phyloP scores from a whole-genome alignment of 148 eudicot genomes.

The Selenicereus undatus region DNA sequence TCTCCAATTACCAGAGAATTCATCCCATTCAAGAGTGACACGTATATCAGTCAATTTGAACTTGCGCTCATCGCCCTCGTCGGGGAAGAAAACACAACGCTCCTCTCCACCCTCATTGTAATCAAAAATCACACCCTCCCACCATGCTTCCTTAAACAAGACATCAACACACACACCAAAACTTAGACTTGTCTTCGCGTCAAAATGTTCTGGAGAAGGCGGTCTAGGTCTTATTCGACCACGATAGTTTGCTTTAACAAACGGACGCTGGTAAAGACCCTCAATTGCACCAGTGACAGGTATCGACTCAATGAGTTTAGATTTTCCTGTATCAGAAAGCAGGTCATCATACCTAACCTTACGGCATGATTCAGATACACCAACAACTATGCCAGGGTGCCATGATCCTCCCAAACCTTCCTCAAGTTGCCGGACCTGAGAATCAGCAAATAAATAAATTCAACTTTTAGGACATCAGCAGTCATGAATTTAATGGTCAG shows the following conservation, averaged over 20 bases:
- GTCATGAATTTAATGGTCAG: background rate
- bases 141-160: conserved; percentile 45
- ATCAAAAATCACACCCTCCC: conserved; percentile 49
- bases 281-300: conserved; percentile 47
- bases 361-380: conserved; percentile 38
- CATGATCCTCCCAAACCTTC: conserved; percentile 46
- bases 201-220: conserved; percentile 18
- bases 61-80: conserved; percentile 40
- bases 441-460: background rate
- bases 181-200: conserved; percentile 18
- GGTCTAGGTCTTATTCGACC: conserved; percentile 43
- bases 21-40: conserved; percentile 43
- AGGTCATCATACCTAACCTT: conserved; percentile 37
- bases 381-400: conserved; percentile 42
- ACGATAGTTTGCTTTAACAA: conserved; percentile 37
- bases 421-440: conserved; percentile 43
- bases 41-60: conserved; percentile 35
- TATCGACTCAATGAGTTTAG: conserved; percentile 44
- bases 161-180: conserved; percentile 50
- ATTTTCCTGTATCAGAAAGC: conserved; percentile 36
- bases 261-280: conserved; percentile 39
- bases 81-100: conserved; percentile 42
- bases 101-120: conserved; percentile 33
- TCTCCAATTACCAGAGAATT: conserved; percentile 41
- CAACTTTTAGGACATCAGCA: background rate